Evolutionary conservation across 2,329 filamentous ascomycete genomes (phyloP).

Genomic region (Chrysosporium queenslandicum): DNA sequence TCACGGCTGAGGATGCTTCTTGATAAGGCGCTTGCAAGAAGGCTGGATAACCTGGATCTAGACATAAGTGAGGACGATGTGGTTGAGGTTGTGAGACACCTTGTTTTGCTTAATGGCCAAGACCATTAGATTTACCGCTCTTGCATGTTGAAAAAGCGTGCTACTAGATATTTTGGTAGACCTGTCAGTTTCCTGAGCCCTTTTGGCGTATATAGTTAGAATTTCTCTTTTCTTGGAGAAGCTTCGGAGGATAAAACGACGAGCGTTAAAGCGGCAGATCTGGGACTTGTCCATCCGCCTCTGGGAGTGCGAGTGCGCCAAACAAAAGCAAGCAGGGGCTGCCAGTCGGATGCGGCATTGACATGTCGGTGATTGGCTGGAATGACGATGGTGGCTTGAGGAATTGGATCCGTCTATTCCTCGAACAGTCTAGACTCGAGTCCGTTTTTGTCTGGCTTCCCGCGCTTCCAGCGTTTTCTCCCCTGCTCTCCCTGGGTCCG

Average conservation of each 20-base stretch:
- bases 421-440: background rate
- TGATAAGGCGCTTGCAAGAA: constrained; percentile 69
- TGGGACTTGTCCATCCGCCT: too few relatives aligned
- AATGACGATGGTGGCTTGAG: background rate
- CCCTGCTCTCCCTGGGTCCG: background rate
- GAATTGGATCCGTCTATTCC: background rate
- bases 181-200: too few relatives aligned
- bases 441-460: background rate
- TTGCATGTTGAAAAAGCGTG: too few relatives aligned
- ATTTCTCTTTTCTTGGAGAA: too few relatives aligned
- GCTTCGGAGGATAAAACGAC: too few relatives aligned
- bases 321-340: background rate
- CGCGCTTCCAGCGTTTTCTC: background rate
- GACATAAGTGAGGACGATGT: constrained; percentile 46
- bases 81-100: constrained; percentile 62
- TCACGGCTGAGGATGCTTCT: constrained; percentile 74
- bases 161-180: too few relatives aligned
- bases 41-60: constrained; percentile 63
- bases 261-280: too few relatives aligned
- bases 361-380: background rate
- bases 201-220: too few relatives aligned
- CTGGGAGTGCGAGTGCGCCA: too few relatives aligned
- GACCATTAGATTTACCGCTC: constrained; percentile 41
- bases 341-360: background rate
- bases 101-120: constrained; percentile 84